Evolutionary conservation across 257 asterid species (phyloP).

Genomic region (Pogostemon cablin): DNA sequence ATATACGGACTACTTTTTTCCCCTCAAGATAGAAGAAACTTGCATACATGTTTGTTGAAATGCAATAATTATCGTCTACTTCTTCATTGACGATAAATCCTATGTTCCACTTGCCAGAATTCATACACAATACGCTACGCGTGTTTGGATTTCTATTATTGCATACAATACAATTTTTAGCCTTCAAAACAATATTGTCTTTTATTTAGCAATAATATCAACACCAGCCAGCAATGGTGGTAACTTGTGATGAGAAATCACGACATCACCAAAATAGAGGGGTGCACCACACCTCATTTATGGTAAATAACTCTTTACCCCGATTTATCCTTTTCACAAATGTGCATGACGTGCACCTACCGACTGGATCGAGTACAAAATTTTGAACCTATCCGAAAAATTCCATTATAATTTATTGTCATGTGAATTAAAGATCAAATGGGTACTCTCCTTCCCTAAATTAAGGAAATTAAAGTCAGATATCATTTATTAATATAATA

Average conservation of each 20-base stretch:
- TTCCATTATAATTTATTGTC: background rate
- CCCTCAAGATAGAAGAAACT: background rate
- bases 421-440: background rate
- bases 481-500: background rate
- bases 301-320: background rate
- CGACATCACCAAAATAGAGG: background rate
- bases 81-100: too few species aligned
- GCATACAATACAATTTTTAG: too few species aligned
- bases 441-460: background rate
- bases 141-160: too few species aligned
- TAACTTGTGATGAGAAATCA: conserved; percentile 28
- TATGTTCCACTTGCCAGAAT: too few species aligned
- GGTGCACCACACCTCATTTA: background rate
- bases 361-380: too few species aligned
- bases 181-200: too few species aligned
- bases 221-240: background rate
- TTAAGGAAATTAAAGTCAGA: background rate
- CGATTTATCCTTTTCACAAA: background rate
- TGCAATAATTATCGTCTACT: too few species aligned
- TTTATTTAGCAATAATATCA: too few species aligned
- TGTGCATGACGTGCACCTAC: too few species aligned
- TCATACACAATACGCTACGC: too few species aligned
- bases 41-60: background rate
- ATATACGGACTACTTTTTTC: too few species aligned
- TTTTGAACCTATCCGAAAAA: background rate